Percentiles rank a stretch among this genome's conserved stretches.
Evolutionary conservation across 2,329 filamentous ascomycete genomes (phyloP).

Genomic region (Cyanodermella asteris): DNA sequence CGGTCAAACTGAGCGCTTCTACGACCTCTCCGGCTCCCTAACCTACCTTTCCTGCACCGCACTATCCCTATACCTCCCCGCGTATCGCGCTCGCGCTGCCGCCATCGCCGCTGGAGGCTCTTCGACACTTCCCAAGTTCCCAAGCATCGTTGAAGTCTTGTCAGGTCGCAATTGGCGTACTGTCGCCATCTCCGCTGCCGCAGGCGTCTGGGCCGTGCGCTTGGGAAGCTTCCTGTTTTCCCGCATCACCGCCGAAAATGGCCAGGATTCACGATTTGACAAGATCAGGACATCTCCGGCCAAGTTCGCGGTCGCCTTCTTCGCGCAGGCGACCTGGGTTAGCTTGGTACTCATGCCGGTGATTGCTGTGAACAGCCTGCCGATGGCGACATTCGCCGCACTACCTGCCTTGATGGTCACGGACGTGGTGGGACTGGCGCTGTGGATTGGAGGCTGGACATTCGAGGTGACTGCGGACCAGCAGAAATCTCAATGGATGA

Average conservation of each 20-base stretch:
- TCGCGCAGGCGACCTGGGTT: slow-evolving; percentile 45
- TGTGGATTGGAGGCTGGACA: slow-evolving; percentile 36
- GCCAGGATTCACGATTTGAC: slow-evolving; percentile 38
- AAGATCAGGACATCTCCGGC: slow-evolving; percentile 28
- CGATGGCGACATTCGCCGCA: slow-evolving; percentile 27
- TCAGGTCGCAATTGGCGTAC: slow-evolving; percentile 40
- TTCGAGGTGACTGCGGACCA: slow-evolving; percentile 41
- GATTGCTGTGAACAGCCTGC: slow-evolving; percentile 39
- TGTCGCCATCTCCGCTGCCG: slow-evolving; percentile 29
- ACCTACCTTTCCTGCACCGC: slow-evolving; percentile 45
- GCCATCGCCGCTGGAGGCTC: slow-evolving; percentile 20
- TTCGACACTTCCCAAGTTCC: slow-evolving; percentile 21
- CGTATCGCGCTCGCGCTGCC: slow-evolving; percentile 31
- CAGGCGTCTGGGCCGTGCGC: slow-evolving; percentile 40
- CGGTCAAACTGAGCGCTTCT: slow-evolving; percentile 41
- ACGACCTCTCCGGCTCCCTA: slow-evolving; percentile 43
- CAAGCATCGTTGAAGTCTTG: slow-evolving; percentile 25
- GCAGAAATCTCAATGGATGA: slow-evolving; percentile 41
- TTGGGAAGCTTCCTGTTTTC: slow-evolving; percentile 42
- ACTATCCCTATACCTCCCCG: slow-evolving; percentile 38
- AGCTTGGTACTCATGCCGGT: slow-evolving; percentile 44
- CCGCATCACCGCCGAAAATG: slow-evolving; percentile 35
- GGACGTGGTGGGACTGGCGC: slow-evolving; percentile 33
- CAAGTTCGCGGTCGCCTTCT: slow-evolving; percentile 32
- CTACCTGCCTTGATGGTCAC: slow-evolving; percentile 26